phyloP scores from a whole-genome alignment of 2,329 filamentous ascomycete species.

The Neonectria coccinea region DNA sequence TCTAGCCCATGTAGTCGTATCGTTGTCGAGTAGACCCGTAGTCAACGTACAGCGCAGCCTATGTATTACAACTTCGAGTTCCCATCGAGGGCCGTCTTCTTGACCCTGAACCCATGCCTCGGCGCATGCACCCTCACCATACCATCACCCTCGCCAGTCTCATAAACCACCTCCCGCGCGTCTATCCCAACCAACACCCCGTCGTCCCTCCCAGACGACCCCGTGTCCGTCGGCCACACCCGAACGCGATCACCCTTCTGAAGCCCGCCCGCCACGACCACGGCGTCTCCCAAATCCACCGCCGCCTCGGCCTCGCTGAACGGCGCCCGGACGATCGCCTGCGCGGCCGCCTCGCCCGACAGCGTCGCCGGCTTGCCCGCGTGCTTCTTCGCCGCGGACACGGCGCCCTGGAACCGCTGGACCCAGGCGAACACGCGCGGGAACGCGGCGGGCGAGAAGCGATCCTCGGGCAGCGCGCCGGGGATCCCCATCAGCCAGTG shows the following conservation, averaged over 20 bases:
- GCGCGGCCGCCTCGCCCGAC: conserved; percentile 65
- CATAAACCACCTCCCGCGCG: conserved; percentile 68
- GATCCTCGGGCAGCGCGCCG: conserved; percentile 63
- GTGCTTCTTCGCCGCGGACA: conserved; percentile 56
- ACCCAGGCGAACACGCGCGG: conserved; percentile 75
- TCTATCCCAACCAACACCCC: conserved; percentile 67
- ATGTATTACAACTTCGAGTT: conserved; percentile 24
- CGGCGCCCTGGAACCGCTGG: conserved; percentile 65
- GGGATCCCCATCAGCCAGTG: conserved; percentile 72
- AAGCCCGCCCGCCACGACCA: conserved; percentile 60
- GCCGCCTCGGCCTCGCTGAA: conserved; percentile 58
- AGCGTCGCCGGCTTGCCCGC: conserved; percentile 55
- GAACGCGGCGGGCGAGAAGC: conserved; percentile 64
- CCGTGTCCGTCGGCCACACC: conserved; percentile 73
- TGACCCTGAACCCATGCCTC: conserved; percentile 67
- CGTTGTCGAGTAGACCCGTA: not conserved
- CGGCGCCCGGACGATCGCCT: conserved; percentile 57
- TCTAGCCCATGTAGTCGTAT: not conserved
- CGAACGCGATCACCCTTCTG: conserved; percentile 65
- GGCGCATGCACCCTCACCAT: conserved; percentile 70
- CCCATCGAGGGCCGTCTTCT: conserved; percentile 46
- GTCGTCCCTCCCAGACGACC: conserved; percentile 67
- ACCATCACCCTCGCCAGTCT: conserved; percentile 57
- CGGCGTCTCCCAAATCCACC: conserved; percentile 63
- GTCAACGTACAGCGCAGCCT: not conserved